Percentiles rank a stretch among this genome's conserved stretches.
These are phyloP conservation scores for Chlamydomonas asymmetrica DNA, from an alignment of 139 green algal species.

Conservation along the genomic window DNA sequence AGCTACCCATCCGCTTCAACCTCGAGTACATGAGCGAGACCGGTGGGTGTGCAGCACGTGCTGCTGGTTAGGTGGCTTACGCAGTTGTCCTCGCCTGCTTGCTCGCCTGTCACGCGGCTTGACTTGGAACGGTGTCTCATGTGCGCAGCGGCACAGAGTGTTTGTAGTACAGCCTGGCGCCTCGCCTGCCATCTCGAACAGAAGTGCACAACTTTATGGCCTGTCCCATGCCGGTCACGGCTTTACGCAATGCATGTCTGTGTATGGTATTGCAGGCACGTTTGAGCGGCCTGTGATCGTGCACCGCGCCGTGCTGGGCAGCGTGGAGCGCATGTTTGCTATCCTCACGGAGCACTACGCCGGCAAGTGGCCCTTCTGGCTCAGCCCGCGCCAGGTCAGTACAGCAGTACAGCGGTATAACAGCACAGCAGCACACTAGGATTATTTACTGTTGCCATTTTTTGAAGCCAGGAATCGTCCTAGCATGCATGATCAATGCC, in stretches of 20 bases:
- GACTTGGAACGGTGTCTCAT: too few relatives aligned
- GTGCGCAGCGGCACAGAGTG: too few relatives aligned
- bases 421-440: neutral
- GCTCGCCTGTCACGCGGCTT: too few relatives aligned
- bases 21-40: slow-evolving; percentile 76
- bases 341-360: slow-evolving; percentile 98
- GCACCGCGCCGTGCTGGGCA: slow-evolving; percentile 93
- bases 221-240: too few relatives aligned
- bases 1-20: slow-evolving; percentile 92
- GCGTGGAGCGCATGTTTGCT: slow-evolving; percentile 98
- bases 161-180: too few relatives aligned
- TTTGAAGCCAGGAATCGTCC: neutral
- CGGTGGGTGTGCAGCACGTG: too few relatives aligned
- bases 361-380: slow-evolving; percentile 98
- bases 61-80: too few relatives aligned
- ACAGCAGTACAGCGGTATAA: neutral
- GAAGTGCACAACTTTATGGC: too few relatives aligned
- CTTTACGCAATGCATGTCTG: too few relatives aligned
- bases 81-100: neutral
- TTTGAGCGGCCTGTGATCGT: slow-evolving; percentile 92
- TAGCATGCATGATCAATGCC: neutral
- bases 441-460: neutral
- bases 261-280: too few relatives aligned
- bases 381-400: slow-evolving; percentile 86
- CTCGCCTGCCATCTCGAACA: too few relatives aligned